A percentile compares a stretch with the other conserved stretches of the same genome.
Conservation (phyloP, 768 basidiomycete genomes). For the Lepiota brunneoincarnata region DNA sequence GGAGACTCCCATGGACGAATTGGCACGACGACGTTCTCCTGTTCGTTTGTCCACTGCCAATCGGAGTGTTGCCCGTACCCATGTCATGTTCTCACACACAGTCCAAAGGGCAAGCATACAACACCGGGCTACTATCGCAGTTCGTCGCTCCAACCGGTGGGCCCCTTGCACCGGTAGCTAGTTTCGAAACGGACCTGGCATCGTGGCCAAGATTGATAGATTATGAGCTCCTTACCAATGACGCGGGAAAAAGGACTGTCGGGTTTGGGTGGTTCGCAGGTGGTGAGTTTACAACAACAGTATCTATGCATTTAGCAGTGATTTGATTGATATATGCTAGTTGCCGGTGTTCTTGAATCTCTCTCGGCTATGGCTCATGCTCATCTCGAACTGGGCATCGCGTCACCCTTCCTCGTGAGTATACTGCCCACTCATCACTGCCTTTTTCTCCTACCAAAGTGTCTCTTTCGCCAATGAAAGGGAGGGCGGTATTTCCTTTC, state of each 20-base stretch:
- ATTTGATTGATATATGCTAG: constrained; percentile 35
- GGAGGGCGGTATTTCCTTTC: neutral
- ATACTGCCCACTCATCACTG: neutral
- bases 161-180: constrained; percentile 3
- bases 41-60: constrained; percentile 19
- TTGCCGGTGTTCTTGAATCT: constrained; percentile 83
- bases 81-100: constrained; percentile 93
- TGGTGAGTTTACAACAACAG: constrained; percentile 41
- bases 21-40: constrained; percentile 41
- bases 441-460: neutral
- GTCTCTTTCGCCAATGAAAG: too few species aligned
- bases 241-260: constrained; percentile 68
- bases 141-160: constrained; percentile 40
- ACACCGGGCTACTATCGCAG: constrained; percentile 70
- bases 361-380: constrained; percentile 75
- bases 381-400: constrained; percentile 74
- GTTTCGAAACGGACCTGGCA: constrained; percentile 14
- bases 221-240: constrained; percentile 75
- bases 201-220: constrained; percentile 62
- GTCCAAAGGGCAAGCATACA: constrained; percentile 86
- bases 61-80: constrained; percentile 46
- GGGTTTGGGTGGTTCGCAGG: constrained; percentile 95
- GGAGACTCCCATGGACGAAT: constrained; percentile 69
- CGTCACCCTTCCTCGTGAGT: constrained; percentile 80
- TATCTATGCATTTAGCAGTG: neutral